Percentiles rank a stretch among this genome's conserved stretches.
These are phyloP conservation scores for Hymenoscyphus linearis DNA, from an alignment of 2,329 filamentous ascomycete genomes.

Conservation along the genomic window DNA sequence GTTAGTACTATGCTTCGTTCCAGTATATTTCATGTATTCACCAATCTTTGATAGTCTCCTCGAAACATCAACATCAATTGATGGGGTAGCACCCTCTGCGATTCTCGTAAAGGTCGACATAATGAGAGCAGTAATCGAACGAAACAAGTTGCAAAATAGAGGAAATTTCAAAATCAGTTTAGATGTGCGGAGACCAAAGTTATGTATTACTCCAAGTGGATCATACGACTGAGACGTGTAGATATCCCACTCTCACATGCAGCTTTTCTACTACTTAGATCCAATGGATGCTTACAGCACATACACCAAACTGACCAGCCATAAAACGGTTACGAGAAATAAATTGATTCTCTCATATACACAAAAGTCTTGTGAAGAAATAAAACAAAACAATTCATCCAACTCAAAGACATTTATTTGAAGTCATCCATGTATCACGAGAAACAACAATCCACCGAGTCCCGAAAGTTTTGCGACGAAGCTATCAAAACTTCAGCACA, in stretches of 20 bases:
- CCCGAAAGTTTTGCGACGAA: not conserved
- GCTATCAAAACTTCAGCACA: not conserved
- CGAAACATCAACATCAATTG: constrained; percentile 59
- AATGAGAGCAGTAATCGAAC: not conserved
- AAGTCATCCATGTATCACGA: not conserved
- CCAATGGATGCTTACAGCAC: not conserved
- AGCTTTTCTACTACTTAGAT: not conserved
- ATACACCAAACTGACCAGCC: not conserved
- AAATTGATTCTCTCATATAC: not conserved
- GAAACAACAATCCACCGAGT: not conserved
- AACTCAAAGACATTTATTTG: not conserved
- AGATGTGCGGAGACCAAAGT: not conserved
- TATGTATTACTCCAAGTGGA: not conserved
- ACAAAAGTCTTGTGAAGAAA: not conserved
- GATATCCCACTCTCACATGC: not conserved
- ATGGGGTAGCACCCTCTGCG: constrained; percentile 52
- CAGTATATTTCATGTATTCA: constrained; percentile 9
- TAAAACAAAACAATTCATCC: not conserved
- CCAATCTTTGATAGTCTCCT: constrained; percentile 64
- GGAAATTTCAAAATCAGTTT: not conserved
- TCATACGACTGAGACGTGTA: not conserved
- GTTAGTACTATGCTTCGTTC: constrained; percentile 2
- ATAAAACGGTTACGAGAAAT: not conserved
- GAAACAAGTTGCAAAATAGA: not conserved
- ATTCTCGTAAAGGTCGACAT: constrained; percentile 75